Percentiles rank a stretch among this genome's conserved stretches.
These are phyloP conservation scores for Coemansia sp. DNA, from an alignment of 192 early-diverging fungal genomes.

Conservation along the genomic window DNA sequence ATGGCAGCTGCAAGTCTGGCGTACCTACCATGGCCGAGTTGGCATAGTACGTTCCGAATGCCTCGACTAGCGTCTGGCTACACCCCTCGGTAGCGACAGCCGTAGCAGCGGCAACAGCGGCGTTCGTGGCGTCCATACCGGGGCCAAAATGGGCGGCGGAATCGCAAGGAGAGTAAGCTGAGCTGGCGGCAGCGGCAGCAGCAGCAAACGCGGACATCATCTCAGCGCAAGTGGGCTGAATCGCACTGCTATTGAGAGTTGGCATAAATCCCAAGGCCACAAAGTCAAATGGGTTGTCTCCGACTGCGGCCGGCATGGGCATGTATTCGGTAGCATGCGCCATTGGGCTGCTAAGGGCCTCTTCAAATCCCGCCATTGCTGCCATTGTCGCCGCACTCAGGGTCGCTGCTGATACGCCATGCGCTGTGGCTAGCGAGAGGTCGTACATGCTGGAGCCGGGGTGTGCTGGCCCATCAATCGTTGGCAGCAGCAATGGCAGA, in stretches of 20 bases:
- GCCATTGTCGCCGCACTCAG: conserved; percentile 37
- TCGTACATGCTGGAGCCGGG: neutral
- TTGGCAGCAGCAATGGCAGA: neutral
- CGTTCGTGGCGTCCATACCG: neutral
- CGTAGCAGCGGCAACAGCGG: neutral
- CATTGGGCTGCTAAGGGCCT: neutral
- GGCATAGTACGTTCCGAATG: conserved; percentile 13
- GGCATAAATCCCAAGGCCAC: conserved; percentile 15
- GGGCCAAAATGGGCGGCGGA: neutral
- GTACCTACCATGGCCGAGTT: neutral
- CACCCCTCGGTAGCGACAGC: neutral
- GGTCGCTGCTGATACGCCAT: conserved; percentile 2
- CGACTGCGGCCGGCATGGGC: neutral
- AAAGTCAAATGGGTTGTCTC: neutral
- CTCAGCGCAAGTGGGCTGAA: neutral
- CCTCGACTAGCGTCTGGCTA: conserved; percentile 14
- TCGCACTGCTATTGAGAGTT: neutral
- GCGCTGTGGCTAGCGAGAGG: neutral
- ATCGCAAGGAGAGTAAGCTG: conserved; percentile 1
- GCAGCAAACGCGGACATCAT: conserved; percentile 28
- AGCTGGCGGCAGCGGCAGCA: conserved; percentile 1
- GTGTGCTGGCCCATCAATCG: neutral
- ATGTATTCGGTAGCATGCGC: neutral
- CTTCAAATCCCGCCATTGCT: conserved; percentile 20
- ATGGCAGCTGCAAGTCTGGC: neutral